A percentile compares a stretch with the other conserved stretches of the same genome.
These are phyloP conservation scores for Podila epicladia DNA, from an alignment of 192 early-diverging fungal genomes.

Conservation along the genomic window DNA sequence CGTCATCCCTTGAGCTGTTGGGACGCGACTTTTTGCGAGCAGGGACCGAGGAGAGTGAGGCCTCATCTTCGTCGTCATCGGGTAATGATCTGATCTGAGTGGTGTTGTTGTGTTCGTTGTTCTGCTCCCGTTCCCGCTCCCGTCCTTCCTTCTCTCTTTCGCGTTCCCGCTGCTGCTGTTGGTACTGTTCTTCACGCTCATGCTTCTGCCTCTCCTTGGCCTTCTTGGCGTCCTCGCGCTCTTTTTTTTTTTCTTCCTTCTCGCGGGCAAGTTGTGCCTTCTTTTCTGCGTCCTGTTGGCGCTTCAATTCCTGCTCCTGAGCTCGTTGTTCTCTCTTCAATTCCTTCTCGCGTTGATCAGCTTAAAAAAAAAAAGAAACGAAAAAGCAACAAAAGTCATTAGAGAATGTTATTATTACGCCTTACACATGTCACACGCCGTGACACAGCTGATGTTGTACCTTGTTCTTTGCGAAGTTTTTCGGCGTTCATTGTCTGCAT, in stretches of 20 bases:
- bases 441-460: neutral
- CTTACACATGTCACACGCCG: neutral
- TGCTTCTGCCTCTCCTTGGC: slow-evolving; percentile 29
- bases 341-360: slow-evolving; percentile 44
- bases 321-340: slow-evolving; percentile 38
- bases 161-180: slow-evolving; percentile 9
- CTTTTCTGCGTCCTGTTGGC: slow-evolving; percentile 45
- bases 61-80: slow-evolving; percentile 30
- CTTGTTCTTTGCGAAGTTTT: slow-evolving; percentile 30
- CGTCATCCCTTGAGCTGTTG: slow-evolving; percentile 26
- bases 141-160: slow-evolving; percentile 20
- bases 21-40: slow-evolving; percentile 23
- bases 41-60: slow-evolving; percentile 16
- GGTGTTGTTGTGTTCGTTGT: slow-evolving; percentile 7
- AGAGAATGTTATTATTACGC: neutral
- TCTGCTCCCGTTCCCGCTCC: slow-evolving; percentile 20
- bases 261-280: slow-evolving; percentile 35
- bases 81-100: neutral
- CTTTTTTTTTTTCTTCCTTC: slow-evolving; percentile 44
- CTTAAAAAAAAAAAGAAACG: slow-evolving; percentile 1
- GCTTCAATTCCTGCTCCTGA: slow-evolving; percentile 23
- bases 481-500: slow-evolving; percentile 47
- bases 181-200: slow-evolving; percentile 26
- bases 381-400: neutral
- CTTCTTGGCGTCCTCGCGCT: slow-evolving; percentile 38